phyloP scores from a whole-genome alignment of 2,329 filamentous ascomycete genomes.

The Xylaria sp. region DNA sequence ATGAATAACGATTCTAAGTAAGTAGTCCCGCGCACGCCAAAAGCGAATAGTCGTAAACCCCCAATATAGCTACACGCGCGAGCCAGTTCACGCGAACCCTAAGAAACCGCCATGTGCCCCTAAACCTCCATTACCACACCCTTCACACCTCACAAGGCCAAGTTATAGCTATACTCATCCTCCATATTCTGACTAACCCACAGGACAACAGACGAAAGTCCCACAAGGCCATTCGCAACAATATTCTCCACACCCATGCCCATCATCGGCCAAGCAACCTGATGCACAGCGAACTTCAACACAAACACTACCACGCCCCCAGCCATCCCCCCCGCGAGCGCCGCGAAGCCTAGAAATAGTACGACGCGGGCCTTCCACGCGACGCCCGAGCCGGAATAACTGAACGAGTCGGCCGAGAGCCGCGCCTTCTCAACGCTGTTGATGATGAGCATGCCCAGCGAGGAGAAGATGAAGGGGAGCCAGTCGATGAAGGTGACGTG shows the following conservation, averaged over 20 bases:
- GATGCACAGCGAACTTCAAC: slow-evolving; percentile 66
- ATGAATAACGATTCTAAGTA: neutral
- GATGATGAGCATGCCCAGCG: slow-evolving; percentile 73
- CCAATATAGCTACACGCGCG: neutral
- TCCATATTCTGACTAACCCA: slow-evolving; percentile 77
- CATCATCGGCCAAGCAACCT: slow-evolving; percentile 64
- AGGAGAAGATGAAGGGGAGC: slow-evolving; percentile 71
- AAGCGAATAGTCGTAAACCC: neutral
- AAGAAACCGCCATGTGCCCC: neutral
- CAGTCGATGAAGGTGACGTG: slow-evolving; percentile 73
- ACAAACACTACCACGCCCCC: slow-evolving; percentile 72
- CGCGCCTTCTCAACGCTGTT: slow-evolving; percentile 72
- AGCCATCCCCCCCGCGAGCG: slow-evolving; percentile 70
- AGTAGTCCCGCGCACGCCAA: neutral
- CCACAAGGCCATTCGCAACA: slow-evolving; percentile 68
- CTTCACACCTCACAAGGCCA: slow-evolving; percentile 57
- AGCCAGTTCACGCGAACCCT: neutral
- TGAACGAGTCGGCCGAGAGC: slow-evolving; percentile 67
- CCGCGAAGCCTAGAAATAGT: slow-evolving; percentile 69
- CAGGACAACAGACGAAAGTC: slow-evolving; percentile 66
- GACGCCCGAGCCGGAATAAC: slow-evolving; percentile 66
- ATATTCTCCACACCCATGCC: slow-evolving; percentile 71
- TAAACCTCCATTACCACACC: neutral
- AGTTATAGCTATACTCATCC: slow-evolving; percentile 72
- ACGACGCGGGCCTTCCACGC: slow-evolving; percentile 73